Conservation (phyloP, 176 grass and related monocot species). For the Thalia dealbata region DNA sequence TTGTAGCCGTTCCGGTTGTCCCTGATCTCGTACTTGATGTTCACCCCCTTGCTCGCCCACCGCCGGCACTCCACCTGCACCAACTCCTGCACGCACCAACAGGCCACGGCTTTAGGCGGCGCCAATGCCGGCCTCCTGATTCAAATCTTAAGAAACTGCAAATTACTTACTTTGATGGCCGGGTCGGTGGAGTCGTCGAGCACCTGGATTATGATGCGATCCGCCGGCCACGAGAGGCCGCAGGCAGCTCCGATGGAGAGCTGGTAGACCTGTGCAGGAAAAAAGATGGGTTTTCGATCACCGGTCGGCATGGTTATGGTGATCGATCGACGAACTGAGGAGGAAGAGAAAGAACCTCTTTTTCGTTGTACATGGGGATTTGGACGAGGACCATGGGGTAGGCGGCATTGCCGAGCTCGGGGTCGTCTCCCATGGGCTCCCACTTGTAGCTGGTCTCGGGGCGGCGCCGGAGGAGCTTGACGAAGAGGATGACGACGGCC, state of each 20-base stretch:
- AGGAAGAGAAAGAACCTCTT: slow-evolving; percentile 38
- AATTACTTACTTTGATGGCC: slow-evolving; percentile 37
- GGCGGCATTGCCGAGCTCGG: slow-evolving; percentile 42
- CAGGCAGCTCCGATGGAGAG: slow-evolving; percentile 18
- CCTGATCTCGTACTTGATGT: slow-evolving; percentile 73
- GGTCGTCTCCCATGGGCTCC: slow-evolving; percentile 43
- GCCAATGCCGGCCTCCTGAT: too few relatives aligned
- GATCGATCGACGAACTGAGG: too few relatives aligned
- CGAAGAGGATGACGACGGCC: slow-evolving; percentile 34
- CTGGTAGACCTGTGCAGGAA: slow-evolving; percentile 20
- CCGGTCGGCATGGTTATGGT: too few relatives aligned
- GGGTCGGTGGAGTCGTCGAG: slow-evolving; percentile 23
- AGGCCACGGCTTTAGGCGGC: too few relatives aligned
- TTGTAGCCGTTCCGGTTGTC: slow-evolving; percentile 77
- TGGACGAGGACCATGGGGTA: slow-evolving; percentile 82
- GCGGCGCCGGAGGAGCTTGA: slow-evolving; percentile 29
- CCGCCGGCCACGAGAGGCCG: slow-evolving; percentile 12
- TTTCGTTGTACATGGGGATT: slow-evolving; percentile 95
- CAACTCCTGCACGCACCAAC: slow-evolving; percentile 37
- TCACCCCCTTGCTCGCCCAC: slow-evolving; percentile 76
- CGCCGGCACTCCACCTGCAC: slow-evolving; percentile 42
- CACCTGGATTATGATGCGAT: slow-evolving; percentile 18
- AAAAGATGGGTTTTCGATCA: neutral
- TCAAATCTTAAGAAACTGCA: too few relatives aligned
- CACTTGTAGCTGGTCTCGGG: slow-evolving; percentile 49